Percentiles rank a stretch among this genome's conserved stretches.
Conservation (phyloP, 176 grass and related monocot genomes). For the Themeda triandra region DNA sequence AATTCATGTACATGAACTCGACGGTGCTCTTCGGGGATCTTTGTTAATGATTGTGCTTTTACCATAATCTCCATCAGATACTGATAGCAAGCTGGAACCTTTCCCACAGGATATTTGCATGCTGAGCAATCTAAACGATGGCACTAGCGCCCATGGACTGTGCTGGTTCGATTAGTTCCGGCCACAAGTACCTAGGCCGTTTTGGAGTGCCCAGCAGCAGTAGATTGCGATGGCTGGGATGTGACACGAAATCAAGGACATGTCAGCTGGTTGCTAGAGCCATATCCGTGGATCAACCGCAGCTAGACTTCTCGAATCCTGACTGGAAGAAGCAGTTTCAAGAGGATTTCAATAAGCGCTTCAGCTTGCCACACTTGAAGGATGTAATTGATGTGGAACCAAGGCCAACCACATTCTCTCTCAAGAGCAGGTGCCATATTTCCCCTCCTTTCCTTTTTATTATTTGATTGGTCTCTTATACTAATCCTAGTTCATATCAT, state of each 20-base stretch:
- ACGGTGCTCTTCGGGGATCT: not conserved
- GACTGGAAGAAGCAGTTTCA: constrained; percentile 83
- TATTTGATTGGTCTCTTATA: not conserved
- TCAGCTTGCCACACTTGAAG: constrained; percentile 84
- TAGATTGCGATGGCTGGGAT: not conserved
- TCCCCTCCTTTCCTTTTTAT: not conserved
- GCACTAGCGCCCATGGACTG: constrained; percentile 43
- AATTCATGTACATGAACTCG: not conserved
- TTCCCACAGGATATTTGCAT: constrained; percentile 13
- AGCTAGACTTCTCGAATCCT: constrained; percentile 61
- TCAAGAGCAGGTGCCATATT: constrained; percentile 65
- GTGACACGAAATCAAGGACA: constrained; percentile 25
- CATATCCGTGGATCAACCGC: constrained; percentile 20
- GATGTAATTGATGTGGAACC: constrained; percentile 78
- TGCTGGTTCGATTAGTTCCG: constrained; percentile 22
- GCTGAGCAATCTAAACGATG: constrained; percentile 41
- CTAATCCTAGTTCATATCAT: not conserved
- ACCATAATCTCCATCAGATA: constrained; percentile 1
- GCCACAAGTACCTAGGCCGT: not conserved
- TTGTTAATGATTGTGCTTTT: not conserved
- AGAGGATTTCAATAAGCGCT: constrained; percentile 74
- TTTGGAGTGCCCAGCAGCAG: not conserved
- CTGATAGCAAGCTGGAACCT: constrained; percentile 23
- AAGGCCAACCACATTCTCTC: constrained; percentile 79
- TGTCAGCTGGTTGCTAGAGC: constrained; percentile 32